A percentile compares a stretch with the other conserved stretches of the same genome.
Evolutionary conservation across 2,329 filamentous ascomycete genomes (phyloP).

Genomic region (Chaetothyriales sp.): DNA sequence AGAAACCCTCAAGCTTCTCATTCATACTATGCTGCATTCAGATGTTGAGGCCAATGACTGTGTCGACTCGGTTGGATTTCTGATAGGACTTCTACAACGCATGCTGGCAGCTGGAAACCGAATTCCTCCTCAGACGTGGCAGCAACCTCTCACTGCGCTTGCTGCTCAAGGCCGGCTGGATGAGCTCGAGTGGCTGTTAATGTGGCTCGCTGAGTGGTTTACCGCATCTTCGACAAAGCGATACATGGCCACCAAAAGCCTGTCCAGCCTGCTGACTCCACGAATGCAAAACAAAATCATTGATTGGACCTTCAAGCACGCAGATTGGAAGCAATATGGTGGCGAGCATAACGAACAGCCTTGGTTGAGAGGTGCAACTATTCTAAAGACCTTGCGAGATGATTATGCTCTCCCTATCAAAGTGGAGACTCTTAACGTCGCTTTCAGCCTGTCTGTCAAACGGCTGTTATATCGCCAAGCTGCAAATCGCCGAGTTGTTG

Average conservation of each 20-base stretch:
- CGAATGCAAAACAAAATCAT: slow-evolving; percentile 34
- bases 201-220: slow-evolving; percentile 27
- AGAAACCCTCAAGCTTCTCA: not conserved
- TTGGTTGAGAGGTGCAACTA: slow-evolving; percentile 10
- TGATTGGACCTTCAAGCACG: slow-evolving; percentile 32
- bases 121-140: not conserved
- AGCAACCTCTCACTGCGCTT: not conserved
- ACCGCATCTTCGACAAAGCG: slow-evolving; percentile 15
- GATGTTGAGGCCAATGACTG: not conserved
- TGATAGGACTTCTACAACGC: not conserved
- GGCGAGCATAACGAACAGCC: not conserved
- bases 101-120: not conserved
- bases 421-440: not conserved
- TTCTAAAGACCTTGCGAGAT: slow-evolving; percentile 9
- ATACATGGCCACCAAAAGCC: slow-evolving; percentile 18
- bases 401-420: slow-evolving; percentile 8
- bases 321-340: not conserved
- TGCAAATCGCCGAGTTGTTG: not conserved
- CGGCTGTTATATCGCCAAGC: not conserved
- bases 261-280: slow-evolving; percentile 29
- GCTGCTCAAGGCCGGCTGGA: slow-evolving; percentile 23
- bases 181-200: slow-evolving; percentile 34
- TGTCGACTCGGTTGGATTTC: not conserved
- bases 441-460: not conserved
- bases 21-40: not conserved